A percentile compares a stretch with the other conserved stretches of the same genome.
phyloP scores from a whole-genome alignment of 352 stramenopile species.

The Globisporangium camurandrum region DNA sequence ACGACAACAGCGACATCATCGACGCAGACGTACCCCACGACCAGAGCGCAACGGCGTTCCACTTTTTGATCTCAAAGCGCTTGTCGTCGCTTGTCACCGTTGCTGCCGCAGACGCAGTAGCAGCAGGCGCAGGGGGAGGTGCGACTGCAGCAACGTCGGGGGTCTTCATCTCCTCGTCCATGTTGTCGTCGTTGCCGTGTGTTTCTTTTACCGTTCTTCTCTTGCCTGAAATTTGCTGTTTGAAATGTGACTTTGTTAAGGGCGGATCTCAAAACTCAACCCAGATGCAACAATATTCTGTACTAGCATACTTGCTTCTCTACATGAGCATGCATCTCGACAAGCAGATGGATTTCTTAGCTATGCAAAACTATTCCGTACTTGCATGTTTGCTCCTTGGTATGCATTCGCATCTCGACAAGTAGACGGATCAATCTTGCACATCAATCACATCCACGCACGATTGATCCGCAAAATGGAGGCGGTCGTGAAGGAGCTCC shows the following conservation, averaged over 20 bases:
- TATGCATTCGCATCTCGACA: too few relatives aligned
- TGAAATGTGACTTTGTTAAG: too few relatives aligned
- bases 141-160: constrained; percentile 15
- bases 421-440: too few relatives aligned
- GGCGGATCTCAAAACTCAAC: background rate
- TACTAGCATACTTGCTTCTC: too few relatives aligned
- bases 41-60: constrained; percentile 99
- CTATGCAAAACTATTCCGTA: too few relatives aligned
- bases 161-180: constrained; percentile 76
- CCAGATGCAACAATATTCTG: too few relatives aligned
- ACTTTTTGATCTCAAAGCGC: constrained; percentile 99
- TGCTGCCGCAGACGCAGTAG: too few relatives aligned
- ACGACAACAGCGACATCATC: background rate
- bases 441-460: background rate
- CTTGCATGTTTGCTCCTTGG: too few relatives aligned
- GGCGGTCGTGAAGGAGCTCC: constrained; percentile 57
- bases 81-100: constrained; percentile 48
- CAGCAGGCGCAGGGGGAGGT: constrained; percentile 7
- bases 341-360: too few relatives aligned
- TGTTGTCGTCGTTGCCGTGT: constrained; percentile 8
- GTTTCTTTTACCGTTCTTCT: background rate
- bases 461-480: constrained; percentile 12
- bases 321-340: too few relatives aligned
- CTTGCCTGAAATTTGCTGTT: too few relatives aligned
- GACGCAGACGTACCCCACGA: constrained; percentile 94